A percentile compares a stretch with the other conserved stretches of the same genome.
Conservation (phyloP, 1,139 yeast genomes). For the Debaryomyces fabryi region DNA sequence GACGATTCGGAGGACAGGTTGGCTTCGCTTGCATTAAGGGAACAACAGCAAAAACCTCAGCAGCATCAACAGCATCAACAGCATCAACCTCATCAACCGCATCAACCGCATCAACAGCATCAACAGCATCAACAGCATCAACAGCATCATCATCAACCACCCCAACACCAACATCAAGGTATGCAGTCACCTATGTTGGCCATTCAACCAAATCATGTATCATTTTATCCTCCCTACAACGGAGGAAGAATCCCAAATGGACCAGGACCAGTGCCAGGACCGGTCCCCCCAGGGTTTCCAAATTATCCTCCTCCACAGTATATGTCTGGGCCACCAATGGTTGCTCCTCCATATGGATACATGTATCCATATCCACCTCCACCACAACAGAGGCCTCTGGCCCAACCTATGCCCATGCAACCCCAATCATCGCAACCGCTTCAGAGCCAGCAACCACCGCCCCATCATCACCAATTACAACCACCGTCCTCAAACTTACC, state of each 20-base stretch:
- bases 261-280: slow-evolving; percentile 51
- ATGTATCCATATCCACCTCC: slow-evolving; percentile 6
- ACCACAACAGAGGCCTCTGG: slow-evolving; percentile 18
- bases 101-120: slow-evolving; percentile 11
- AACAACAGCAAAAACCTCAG: slow-evolving; percentile 1
- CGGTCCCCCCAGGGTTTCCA: slow-evolving; percentile 34
- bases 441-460: slow-evolving; percentile 18
- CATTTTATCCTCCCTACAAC: slow-evolving; percentile 43
- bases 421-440: slow-evolving; percentile 9
- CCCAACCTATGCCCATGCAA: slow-evolving; percentile 22
- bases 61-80: background rate
- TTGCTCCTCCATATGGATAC: slow-evolving; percentile 2
- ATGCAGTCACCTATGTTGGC: slow-evolving; percentile 4
- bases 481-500: background rate
- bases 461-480: background rate
- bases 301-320: slow-evolving; percentile 11
- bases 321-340: slow-evolving; percentile 1
- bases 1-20: slow-evolving; percentile 14
- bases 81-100: slow-evolving; percentile 3
- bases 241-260: slow-evolving; percentile 49
- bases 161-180: background rate
- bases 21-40: slow-evolving; percentile 2
- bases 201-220: slow-evolving; percentile 2
- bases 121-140: background rate
- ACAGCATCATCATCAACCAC: background rate